A percentile compares a stretch with the other conserved stretches of the same genome.
phyloP scores from a whole-genome alignment of 2,329 filamentous ascomycete genomes.

The Thelonectria discophora region DNA sequence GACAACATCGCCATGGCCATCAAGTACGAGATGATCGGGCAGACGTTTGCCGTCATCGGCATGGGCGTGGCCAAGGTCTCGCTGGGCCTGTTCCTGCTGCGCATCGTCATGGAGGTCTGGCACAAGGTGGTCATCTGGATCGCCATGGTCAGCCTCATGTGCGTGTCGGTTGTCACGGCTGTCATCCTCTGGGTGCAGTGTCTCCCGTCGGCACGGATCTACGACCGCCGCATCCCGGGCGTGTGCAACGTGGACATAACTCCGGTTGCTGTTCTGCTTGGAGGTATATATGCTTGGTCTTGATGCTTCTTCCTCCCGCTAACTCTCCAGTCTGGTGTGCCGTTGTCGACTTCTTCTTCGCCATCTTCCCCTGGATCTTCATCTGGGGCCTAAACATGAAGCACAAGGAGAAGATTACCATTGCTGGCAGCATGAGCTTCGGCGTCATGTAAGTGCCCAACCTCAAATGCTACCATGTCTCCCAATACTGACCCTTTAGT shows the following conservation, averaged over 20 bases:
- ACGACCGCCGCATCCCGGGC: constrained; percentile 9
- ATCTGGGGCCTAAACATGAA: constrained; percentile 54
- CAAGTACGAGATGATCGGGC: constrained; percentile 43
- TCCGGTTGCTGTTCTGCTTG: constrained; percentile 25
- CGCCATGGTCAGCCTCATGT: constrained; percentile 31
- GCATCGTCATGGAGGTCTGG: constrained; percentile 44
- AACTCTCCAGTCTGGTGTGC: constrained; percentile 34
- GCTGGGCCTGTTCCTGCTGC: constrained; percentile 48
- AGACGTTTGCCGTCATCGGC: constrained; percentile 48
- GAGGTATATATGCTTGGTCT: constrained; percentile 16
- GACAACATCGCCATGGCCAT: constrained; percentile 34
- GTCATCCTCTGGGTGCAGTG: constrained; percentile 22
- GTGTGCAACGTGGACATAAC: constrained; percentile 21
- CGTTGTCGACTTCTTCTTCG: constrained; percentile 49
- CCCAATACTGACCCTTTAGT: background rate
- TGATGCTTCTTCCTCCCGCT: background rate
- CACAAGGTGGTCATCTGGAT: constrained; percentile 47
- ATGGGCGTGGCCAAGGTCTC: constrained; percentile 49
- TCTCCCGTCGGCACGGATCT: constrained; percentile 20
- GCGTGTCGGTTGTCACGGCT: constrained; percentile 1
- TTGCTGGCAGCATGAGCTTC: constrained; percentile 51
- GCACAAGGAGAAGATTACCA: constrained; percentile 52
- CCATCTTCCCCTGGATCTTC: constrained; percentile 52
- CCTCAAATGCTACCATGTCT: background rate
- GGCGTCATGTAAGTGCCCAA: constrained; percentile 47